These are phyloP conservation scores for Umbelopsis sp. DNA, from an alignment of 192 early-diverging fungal genomes.

Conservation along the genomic window DNA sequence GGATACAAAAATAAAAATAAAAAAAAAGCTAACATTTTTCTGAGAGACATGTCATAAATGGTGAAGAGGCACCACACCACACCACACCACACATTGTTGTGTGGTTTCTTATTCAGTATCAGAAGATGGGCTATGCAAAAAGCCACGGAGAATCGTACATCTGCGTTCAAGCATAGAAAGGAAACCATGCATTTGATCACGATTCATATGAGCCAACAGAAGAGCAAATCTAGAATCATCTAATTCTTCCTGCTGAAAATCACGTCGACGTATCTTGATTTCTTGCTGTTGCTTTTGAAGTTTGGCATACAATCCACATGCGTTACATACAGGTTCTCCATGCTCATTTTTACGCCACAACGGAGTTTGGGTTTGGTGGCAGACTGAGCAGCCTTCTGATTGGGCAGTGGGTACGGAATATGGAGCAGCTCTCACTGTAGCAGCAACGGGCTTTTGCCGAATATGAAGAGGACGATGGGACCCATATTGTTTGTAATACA, in stretches of 20 bases:
- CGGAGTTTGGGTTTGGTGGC: slow-evolving; percentile 77
- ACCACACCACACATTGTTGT: neutral
- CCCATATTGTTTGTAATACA: slow-evolving; percentile 68
- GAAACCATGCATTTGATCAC: slow-evolving; percentile 56
- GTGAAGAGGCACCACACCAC: neutral
- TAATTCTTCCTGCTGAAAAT: slow-evolving; percentile 29
- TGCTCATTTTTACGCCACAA: slow-evolving; percentile 79
- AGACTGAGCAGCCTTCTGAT: slow-evolving; percentile 61
- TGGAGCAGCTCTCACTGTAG: neutral
- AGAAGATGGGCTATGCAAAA: slow-evolving; percentile 17
- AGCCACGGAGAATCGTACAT: slow-evolving; percentile 45
- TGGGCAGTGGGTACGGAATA: slow-evolving; percentile 15
- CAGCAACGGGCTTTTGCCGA: slow-evolving; percentile 48
- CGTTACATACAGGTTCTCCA: slow-evolving; percentile 79
- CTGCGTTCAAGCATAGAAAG: slow-evolving; percentile 56
- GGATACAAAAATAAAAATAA: neutral
- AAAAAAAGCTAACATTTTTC: no score
- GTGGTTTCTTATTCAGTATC: neutral
- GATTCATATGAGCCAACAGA: slow-evolving; percentile 43
- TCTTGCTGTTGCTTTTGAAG: slow-evolving; percentile 52
- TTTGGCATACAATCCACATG: slow-evolving; percentile 68
- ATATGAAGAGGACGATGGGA: slow-evolving; percentile 60
- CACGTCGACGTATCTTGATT: slow-evolving; percentile 52
- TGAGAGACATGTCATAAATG: neutral
- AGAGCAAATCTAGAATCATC: slow-evolving; percentile 36